These are phyloP conservation scores for Pseudonitzschia multistriata DNA, from an alignment of 108 stramenopile genomes.

Conservation along the genomic window DNA sequence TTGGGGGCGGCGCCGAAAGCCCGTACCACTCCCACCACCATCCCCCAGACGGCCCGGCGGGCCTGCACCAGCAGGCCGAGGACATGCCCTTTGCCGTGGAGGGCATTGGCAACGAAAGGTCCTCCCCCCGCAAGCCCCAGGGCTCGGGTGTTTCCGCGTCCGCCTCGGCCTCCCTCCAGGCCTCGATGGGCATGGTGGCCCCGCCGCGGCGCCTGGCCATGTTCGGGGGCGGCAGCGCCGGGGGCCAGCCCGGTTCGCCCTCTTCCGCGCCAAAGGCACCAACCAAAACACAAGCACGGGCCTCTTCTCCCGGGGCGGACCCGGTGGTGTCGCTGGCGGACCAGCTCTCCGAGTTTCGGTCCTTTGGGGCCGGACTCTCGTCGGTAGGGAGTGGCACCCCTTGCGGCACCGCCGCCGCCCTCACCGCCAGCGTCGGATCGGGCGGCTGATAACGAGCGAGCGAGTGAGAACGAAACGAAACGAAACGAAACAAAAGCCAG, in stretches of 20 bases:
- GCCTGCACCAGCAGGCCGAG: conserved; percentile 15
- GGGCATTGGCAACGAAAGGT: too few relatives aligned
- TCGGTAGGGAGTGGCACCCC: not conserved
- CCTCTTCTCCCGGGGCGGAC: not conserved
- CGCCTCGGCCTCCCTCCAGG: not conserved
- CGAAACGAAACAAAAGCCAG: too few relatives aligned
- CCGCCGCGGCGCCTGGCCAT: conserved; percentile 30
- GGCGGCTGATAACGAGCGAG: not conserved
- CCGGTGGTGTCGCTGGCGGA: conserved; percentile 31
- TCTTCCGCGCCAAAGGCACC: not conserved
- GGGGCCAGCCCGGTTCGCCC: not conserved
- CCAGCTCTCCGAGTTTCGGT: conserved; percentile 48
- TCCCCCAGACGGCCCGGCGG: conserved; percentile 2
- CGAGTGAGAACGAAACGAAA: not conserved
- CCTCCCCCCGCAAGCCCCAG: too few relatives aligned
- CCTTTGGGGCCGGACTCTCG: conserved; percentile 45
- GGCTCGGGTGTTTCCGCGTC: not conserved
- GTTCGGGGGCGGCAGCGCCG: conserved; percentile 47
- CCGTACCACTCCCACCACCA: not conserved
- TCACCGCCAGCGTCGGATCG: conserved; percentile 14
- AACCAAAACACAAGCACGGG: conserved; percentile 11
- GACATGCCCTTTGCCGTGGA: conserved; percentile 72
- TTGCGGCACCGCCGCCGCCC: not conserved
- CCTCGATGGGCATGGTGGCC: conserved; percentile 33
- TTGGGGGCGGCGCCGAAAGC: too few relatives aligned